A percentile compares a stretch with the other conserved stretches of the same genome.
phyloP scores from a whole-genome alignment of 177 flowering plant species.

The Telopea speciosissima region DNA sequence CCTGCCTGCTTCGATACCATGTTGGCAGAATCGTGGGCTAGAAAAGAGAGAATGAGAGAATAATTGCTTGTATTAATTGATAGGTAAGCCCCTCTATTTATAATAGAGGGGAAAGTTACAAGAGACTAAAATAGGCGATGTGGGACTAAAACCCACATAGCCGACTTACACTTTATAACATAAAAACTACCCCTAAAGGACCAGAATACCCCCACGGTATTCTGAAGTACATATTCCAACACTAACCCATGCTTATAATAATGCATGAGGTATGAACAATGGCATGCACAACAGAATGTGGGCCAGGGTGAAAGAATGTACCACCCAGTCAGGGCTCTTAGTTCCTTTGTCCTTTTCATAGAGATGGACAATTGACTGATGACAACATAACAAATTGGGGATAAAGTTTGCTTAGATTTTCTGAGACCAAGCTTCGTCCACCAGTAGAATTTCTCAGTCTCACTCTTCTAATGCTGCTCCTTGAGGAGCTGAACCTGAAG shows the following conservation, averaged over 20 bases:
- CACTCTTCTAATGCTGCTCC: conserved; percentile 23
- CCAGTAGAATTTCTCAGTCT: conserved; percentile 39
- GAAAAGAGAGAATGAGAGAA: no score
- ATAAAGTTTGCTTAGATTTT: conserved; percentile 23
- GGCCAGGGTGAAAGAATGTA: conserved; percentile 24
- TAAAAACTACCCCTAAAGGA: no score
- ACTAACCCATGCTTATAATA: conserved; percentile 1
- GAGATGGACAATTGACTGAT: conserved; percentile 52
- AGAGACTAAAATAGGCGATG: no score
- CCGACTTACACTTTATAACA: no score
- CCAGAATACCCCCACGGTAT: no score
- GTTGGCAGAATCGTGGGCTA: no score
- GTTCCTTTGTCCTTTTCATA: conserved; percentile 73
- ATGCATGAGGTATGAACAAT: neutral
- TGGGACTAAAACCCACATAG: no score
- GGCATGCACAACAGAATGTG: neutral
- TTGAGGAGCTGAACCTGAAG: conserved; percentile 38
- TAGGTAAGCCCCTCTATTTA: no score
- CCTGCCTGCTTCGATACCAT: no score
- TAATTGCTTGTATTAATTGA: no score
- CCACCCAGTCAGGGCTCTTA: conserved; percentile 84
- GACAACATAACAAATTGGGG: conserved; percentile 30
- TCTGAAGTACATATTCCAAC: no score
- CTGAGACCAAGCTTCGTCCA: conserved; percentile 48
- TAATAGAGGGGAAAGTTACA: no score